phyloP scores from a whole-genome alignment of 2,329 filamentous ascomycete species.

The Periconia sp. region DNA sequence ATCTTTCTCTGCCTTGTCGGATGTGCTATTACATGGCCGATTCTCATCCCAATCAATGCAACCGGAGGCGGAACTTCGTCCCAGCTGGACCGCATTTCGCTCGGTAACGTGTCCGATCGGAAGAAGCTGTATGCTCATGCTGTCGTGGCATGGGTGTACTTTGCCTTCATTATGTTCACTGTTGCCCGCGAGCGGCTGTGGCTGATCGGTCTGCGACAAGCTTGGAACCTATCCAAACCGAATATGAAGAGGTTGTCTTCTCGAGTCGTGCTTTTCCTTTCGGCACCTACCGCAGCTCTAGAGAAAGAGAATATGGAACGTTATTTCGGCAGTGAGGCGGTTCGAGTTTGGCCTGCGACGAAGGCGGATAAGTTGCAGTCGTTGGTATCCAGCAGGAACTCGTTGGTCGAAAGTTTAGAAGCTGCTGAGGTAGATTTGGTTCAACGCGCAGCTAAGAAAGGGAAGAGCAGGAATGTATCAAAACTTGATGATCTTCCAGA shows the following conservation, averaged over 20 bases:
- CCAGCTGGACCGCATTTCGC: constrained; percentile 79
- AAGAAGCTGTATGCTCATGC: constrained; percentile 77
- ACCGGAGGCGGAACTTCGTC: constrained; percentile 71
- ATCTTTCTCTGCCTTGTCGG: constrained; percentile 83
- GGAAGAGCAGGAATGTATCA: constrained; percentile 65
- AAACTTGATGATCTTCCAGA: constrained; percentile 57
- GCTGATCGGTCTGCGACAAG: constrained; percentile 91
- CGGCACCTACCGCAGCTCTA: constrained; percentile 79
- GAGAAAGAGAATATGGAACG: constrained; percentile 76
- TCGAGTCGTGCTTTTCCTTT: constrained; percentile 86
- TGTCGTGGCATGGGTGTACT: constrained; percentile 82
- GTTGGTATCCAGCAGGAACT: constrained; percentile 80
- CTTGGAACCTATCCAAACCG: constrained; percentile 83
- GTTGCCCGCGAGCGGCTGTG: constrained; percentile 88
- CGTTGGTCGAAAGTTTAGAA: constrained; percentile 81
- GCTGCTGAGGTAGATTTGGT: constrained; percentile 86
- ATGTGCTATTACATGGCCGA: constrained; percentile 82
- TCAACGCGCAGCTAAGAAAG: constrained; percentile 74
- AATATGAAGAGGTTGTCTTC: constrained; percentile 88
- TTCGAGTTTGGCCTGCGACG: constrained; percentile 82
- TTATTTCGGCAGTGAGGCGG: constrained; percentile 81
- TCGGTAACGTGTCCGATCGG: constrained; percentile 74
- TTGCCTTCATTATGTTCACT: constrained; percentile 84
- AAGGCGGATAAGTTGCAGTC: constrained; percentile 80
- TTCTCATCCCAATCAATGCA: constrained; percentile 86